These are phyloP conservation scores for Wickerhamomyces silvicola DNA, from an alignment of 805 yeast genomes.

Conservation along the genomic window DNA sequence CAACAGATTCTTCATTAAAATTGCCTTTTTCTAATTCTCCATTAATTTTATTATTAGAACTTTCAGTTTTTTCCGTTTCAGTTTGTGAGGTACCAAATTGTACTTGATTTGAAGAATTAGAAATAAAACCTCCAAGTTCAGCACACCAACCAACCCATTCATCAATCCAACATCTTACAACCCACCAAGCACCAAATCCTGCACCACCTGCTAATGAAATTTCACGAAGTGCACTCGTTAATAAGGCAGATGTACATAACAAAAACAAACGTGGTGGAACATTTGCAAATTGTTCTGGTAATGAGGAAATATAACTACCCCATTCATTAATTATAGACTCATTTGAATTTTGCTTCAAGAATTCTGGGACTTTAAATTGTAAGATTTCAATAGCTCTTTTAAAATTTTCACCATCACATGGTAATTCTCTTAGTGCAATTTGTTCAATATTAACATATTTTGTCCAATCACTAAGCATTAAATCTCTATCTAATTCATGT, in stretches of 20 bases:
- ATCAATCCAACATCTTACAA: constrained; percentile 67
- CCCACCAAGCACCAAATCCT: constrained; percentile 72
- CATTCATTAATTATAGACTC: constrained; percentile 17
- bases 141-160: constrained; percentile 65
- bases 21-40: not conserved
- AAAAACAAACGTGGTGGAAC: constrained; percentile 51
- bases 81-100: not conserved
- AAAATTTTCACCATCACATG: constrained; percentile 35
- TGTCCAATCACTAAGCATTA: constrained; percentile 56
- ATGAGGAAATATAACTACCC: constrained; percentile 31
- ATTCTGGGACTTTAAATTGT: constrained; percentile 27
- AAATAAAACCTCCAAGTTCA: constrained; percentile 51
- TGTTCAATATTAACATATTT: constrained; percentile 39
- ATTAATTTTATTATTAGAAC: not conserved
- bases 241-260: constrained; percentile 43
- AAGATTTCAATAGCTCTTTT: constrained; percentile 29
- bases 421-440: constrained; percentile 42
- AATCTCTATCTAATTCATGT: constrained; percentile 34
- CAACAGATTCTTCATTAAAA: constrained; percentile 8
- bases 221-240: constrained; percentile 57
- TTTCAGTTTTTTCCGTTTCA: not conserved
- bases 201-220: constrained; percentile 51
- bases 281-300: constrained; percentile 43
- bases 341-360: constrained; percentile 20
- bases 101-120: constrained; percentile 1